Conservation (phyloP, 768 basidiomycete species). For the Mycena vitilis region DNA sequence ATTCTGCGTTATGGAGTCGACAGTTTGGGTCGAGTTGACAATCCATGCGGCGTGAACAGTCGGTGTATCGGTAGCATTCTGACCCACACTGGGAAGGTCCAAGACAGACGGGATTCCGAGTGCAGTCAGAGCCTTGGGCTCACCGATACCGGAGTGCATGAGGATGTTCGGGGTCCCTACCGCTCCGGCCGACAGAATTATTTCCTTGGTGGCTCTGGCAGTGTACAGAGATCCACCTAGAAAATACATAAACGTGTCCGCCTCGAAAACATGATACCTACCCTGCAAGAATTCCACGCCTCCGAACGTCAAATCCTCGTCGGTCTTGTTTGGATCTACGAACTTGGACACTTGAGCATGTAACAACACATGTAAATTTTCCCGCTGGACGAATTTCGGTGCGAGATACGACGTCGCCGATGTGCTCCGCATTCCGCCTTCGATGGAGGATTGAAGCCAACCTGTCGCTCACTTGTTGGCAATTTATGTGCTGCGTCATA, state of each 20-base stretch:
- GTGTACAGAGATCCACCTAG: slow-evolving; percentile 1
- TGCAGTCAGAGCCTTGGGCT: slow-evolving; percentile 21
- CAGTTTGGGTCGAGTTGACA: slow-evolving; percentile 34
- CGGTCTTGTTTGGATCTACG: background rate
- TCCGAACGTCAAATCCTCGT: background rate
- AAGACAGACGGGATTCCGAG: slow-evolving; percentile 32
- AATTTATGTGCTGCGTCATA: background rate
- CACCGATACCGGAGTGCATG: slow-evolving; percentile 46
- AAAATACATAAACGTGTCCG: background rate
- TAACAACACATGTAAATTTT: slow-evolving; percentile 44
- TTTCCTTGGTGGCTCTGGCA: slow-evolving; percentile 41
- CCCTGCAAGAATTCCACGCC: background rate
- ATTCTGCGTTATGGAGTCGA: slow-evolving; percentile 26
- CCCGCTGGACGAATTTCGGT: slow-evolving; percentile 35
- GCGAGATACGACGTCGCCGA: slow-evolving; percentile 42
- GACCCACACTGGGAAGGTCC: slow-evolving; percentile 15
- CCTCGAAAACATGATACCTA: background rate
- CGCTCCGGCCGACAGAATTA: slow-evolving; percentile 48
- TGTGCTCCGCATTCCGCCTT: slow-evolving; percentile 27
- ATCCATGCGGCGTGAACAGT: background rate
- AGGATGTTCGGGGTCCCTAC: slow-evolving; percentile 45
- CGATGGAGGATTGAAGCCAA: slow-evolving; percentile 31
- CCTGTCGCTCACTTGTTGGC: background rate
- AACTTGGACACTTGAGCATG: slow-evolving; percentile 38
- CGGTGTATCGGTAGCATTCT: background rate